A percentile compares a stretch with the other conserved stretches of the same genome.
Evolutionary conservation across 1,284 basidiomycete genomes (phyloP).

Genomic region (Heterobasidion annosum): DNA sequence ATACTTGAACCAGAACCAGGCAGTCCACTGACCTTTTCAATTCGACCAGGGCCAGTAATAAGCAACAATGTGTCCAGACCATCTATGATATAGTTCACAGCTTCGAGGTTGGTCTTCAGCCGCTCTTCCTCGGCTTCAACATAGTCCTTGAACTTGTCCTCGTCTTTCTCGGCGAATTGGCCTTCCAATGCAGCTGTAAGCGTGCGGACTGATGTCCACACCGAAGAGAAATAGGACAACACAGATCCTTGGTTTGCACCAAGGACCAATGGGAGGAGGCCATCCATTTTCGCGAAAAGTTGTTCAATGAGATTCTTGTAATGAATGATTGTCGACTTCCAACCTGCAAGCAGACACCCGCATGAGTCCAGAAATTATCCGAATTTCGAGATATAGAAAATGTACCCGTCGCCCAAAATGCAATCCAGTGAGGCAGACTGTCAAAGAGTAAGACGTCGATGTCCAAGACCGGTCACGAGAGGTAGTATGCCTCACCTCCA

Average conservation of each 20-base stretch:
- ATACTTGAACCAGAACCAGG: not conserved
- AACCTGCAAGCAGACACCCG: slow-evolving; percentile 11
- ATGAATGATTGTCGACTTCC: slow-evolving; percentile 11
- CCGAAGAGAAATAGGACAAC: slow-evolving; percentile 11
- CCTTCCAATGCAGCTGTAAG: slow-evolving; percentile 7
- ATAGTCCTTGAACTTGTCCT: slow-evolving; percentile 16
- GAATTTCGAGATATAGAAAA: not conserved
- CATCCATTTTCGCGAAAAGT: slow-evolving; percentile 14
- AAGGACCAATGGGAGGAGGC: slow-evolving; percentile 8
- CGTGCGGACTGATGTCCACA: slow-evolving; percentile 9
- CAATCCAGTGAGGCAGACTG: slow-evolving; percentile 35
- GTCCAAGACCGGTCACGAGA: not conserved
- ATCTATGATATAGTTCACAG: slow-evolving; percentile 16
- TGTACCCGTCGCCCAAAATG: slow-evolving; percentile 36
- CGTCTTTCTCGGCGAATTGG: slow-evolving; percentile 12
- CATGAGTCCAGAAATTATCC: no score
- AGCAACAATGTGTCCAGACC: slow-evolving; percentile 14
- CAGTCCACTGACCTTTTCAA: slow-evolving; percentile 15
- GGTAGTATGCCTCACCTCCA: slow-evolving; percentile 20
- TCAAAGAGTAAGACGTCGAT: not conserved
- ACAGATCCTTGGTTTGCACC: slow-evolving; percentile 12
- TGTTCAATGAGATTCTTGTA: slow-evolving; percentile 16
- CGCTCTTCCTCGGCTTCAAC: slow-evolving; percentile 15
- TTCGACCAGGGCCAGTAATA: slow-evolving; percentile 13
- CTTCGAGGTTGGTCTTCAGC: slow-evolving; percentile 12